These are phyloP conservation scores for Xylaria sp. DNA, from an alignment of 2,329 filamentous ascomycete genomes.

Conservation along the genomic window DNA sequence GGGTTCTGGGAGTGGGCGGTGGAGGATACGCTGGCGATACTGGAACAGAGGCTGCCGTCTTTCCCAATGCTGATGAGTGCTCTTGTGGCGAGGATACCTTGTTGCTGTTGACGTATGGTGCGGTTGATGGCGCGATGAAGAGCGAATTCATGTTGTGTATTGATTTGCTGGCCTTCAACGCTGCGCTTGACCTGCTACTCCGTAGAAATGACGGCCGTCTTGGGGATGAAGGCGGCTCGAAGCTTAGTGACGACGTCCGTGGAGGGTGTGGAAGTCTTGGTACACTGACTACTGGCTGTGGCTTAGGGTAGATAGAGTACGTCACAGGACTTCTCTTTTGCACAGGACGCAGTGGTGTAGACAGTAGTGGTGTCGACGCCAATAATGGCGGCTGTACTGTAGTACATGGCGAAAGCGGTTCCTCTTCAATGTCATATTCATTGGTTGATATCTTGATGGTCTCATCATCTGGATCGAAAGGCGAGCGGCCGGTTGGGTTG, in stretches of 20 bases:
- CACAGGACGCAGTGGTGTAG: constrained; percentile 34
- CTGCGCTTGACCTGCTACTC: constrained; percentile 43
- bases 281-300: constrained; percentile 35
- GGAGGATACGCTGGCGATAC: constrained; percentile 45
- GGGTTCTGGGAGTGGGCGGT: constrained; percentile 35
- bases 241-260: constrained; percentile 47
- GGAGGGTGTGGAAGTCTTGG: constrained; percentile 49
- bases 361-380: constrained; percentile 26
- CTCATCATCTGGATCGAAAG: constrained; percentile 40
- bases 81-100: constrained; percentile 16
- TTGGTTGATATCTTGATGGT: constrained; percentile 42
- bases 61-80: constrained; percentile 14
- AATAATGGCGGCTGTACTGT: constrained; percentile 33
- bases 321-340: constrained; percentile 41
- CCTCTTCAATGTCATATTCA: constrained; percentile 41
- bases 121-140: constrained; percentile 31
- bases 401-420: constrained; percentile 36
- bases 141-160: constrained; percentile 33
- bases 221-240: constrained; percentile 43
- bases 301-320: constrained; percentile 59
- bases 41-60: constrained; percentile 40
- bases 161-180: constrained; percentile 38
- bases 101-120: background rate
- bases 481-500: constrained; percentile 27
- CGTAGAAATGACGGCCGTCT: constrained; percentile 43